phyloP scores from a whole-genome alignment of 345 rosid genomes.

The Corchorus olitorius region DNA sequence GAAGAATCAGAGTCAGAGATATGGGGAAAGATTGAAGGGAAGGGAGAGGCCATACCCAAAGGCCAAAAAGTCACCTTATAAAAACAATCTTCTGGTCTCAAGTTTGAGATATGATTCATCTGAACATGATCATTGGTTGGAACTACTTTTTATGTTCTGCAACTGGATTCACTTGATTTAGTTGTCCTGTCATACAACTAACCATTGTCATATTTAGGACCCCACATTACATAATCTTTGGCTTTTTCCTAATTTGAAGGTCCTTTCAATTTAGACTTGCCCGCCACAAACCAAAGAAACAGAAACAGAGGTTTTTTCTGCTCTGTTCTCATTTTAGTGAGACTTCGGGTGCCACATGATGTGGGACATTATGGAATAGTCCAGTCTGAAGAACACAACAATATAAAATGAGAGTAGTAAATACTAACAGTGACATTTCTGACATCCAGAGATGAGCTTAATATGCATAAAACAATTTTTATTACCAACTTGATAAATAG shows the following conservation, averaged over 20 bases:
- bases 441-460: neutral
- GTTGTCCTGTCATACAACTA: neutral
- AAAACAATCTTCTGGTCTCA: neutral
- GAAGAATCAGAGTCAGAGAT: neutral
- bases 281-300: neutral
- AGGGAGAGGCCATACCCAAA: neutral
- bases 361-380: neutral
- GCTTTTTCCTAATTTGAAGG: neutral
- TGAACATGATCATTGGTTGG: neutral
- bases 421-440: no score
- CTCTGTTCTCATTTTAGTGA: neutral
- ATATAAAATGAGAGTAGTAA: no score
- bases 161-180: neutral
- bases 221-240: neutral
- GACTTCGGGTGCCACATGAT: neutral
- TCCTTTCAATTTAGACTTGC: neutral
- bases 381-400: no score
- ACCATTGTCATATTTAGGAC: no score
- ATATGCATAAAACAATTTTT: neutral
- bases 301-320: neutral
- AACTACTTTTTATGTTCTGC: neutral
- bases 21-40: neutral
- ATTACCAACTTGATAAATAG: neutral
- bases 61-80: conserved; percentile 5
- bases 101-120: neutral